Evolutionary conservation across 768 basidiomycete species (phyloP).

Genomic region (Aureoboletus auriporus): DNA sequence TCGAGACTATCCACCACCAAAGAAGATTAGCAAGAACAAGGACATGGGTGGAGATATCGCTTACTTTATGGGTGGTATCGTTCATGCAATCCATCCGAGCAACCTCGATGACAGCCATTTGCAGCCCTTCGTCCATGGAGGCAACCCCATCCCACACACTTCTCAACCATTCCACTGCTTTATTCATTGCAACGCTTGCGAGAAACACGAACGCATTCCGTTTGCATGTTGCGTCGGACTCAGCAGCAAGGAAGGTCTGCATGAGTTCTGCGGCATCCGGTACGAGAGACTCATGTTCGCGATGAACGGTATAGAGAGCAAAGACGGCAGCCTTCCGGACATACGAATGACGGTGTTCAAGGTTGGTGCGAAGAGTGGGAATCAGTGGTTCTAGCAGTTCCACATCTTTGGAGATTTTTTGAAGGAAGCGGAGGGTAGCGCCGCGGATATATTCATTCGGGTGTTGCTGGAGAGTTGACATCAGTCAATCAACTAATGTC

Average conservation of each 20-base stretch:
- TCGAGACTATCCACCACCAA: slow-evolving; percentile 51
- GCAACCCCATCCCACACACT: slow-evolving; percentile 81
- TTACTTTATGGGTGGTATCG: slow-evolving; percentile 78
- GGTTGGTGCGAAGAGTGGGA: slow-evolving; percentile 87
- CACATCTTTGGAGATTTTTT: slow-evolving; percentile 89
- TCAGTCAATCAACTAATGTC: background rate
- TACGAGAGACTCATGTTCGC: slow-evolving; percentile 90
- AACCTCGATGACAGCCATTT: slow-evolving; percentile 94
- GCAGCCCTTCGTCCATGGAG: slow-evolving; percentile 84
- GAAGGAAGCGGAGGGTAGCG: slow-evolving; percentile 92
- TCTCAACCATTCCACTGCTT: slow-evolving; percentile 89
- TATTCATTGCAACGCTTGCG: slow-evolving; percentile 78
- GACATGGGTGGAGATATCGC: slow-evolving; percentile 22
- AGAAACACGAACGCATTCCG: slow-evolving; percentile 97
- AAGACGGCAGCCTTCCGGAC: slow-evolving; percentile 99
- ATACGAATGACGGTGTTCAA: slow-evolving; percentile 96
- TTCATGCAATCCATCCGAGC: slow-evolving; percentile 85
- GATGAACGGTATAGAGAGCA: slow-evolving; percentile 91
- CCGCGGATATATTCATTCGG: slow-evolving; percentile 99
- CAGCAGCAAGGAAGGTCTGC: slow-evolving; percentile 92
- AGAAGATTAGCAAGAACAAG: slow-evolving; percentile 4
- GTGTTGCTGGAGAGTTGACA: slow-evolving; percentile 69
- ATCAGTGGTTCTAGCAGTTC: slow-evolving; percentile 96
- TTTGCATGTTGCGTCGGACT: slow-evolving; percentile 94
- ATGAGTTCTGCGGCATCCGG: slow-evolving; percentile 96